Evolutionary conservation across 495 filamentous ascomycete species (phyloP), one percentile per base, ranked within the genome.

Genomic region (Aspergillus wentii): DNA sequence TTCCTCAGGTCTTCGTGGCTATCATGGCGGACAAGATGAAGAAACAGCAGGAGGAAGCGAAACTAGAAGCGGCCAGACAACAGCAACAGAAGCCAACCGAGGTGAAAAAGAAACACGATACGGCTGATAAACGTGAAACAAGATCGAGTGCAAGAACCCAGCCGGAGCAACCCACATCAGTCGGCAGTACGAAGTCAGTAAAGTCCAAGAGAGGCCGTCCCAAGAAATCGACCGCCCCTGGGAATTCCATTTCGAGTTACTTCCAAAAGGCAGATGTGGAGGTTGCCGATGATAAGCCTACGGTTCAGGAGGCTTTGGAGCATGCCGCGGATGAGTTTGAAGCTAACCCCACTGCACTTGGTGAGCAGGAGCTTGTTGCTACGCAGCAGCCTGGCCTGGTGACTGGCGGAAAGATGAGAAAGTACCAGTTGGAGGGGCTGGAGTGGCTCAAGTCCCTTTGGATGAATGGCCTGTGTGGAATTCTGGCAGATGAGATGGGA

Each of bases 401-500:
- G 33, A 83, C 80, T 4, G 91, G 91, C 15, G 92, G 94, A 8
- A 80, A 79, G 10, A 97, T 98, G 94, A 77, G 88, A 15, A 79
- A 81, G 37, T 98, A 98, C 63, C 92, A 98, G 51, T 68, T 98
- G 0, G 90, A 97, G 62, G 92, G 92, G 0, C 57, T 98, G 16
- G 90, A 92, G 14, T 98, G 92, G 92, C 76, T 97, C 51, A 79
- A 76, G 20, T 81, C 80, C 3, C 57, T 87, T 5, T 94, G 88
- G 56, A 88, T 95, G 71, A 95, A 95, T 57, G 90, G 92, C 4
- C 71, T 97, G 53, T 94, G 88, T 52, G 92, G 92, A 0, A 98
- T 98, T 44, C 59, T 98, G 16, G 92, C 92, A 0, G 92, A 98
- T 52, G 92, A 98, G 60, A 98, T 98, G 92, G 92, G 92, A 1